A percentile compares a stretch with the other conserved stretches of the same genome.
These are phyloP conservation scores for Beauveria australis DNA, from an alignment of 2,329 filamentous ascomycete genomes.

Conservation along the genomic window DNA sequence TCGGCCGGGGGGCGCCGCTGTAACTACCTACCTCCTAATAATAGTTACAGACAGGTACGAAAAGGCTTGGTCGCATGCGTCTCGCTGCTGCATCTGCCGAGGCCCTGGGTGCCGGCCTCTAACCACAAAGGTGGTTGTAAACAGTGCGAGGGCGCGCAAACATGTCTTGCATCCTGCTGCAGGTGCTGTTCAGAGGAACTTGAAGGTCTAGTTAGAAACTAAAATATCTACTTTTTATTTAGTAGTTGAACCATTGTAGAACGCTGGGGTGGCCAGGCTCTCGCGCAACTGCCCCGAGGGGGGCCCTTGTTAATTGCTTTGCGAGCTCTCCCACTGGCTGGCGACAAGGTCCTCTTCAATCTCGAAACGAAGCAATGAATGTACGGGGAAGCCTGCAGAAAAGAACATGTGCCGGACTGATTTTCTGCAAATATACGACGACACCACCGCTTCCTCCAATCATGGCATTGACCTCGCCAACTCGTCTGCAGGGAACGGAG, in stretches of 20 bases:
- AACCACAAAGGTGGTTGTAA: too few relatives aligned
- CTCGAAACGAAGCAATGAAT: background rate
- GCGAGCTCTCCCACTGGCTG: background rate
- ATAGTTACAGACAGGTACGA: background rate
- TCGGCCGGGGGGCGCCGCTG: conserved; percentile 9
- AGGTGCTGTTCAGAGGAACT: too few relatives aligned
- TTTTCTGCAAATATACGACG: background rate
- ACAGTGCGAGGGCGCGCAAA: background rate
- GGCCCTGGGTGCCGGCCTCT: background rate
- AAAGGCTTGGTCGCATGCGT: background rate
- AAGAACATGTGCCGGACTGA: background rate
- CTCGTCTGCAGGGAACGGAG: background rate
- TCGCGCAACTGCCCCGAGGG: too few relatives aligned
- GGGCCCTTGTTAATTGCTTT: background rate
- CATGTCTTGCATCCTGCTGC: too few relatives aligned
- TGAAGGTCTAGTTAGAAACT: too few relatives aligned
- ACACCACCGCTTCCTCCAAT: background rate
- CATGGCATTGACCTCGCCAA: background rate
- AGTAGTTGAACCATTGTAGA: too few relatives aligned
- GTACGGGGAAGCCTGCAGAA: background rate
- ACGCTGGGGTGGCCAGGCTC: too few relatives aligned
- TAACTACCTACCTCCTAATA: too few relatives aligned
- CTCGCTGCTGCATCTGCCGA: background rate
- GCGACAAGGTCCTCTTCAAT: background rate
- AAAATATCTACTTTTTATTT: too few relatives aligned